Percentiles rank a stretch among this genome's conserved stretches.
Evolutionary conservation across 2,329 filamentous ascomycete species (phyloP).

Genomic region (Colletotrichum sidae): DNA sequence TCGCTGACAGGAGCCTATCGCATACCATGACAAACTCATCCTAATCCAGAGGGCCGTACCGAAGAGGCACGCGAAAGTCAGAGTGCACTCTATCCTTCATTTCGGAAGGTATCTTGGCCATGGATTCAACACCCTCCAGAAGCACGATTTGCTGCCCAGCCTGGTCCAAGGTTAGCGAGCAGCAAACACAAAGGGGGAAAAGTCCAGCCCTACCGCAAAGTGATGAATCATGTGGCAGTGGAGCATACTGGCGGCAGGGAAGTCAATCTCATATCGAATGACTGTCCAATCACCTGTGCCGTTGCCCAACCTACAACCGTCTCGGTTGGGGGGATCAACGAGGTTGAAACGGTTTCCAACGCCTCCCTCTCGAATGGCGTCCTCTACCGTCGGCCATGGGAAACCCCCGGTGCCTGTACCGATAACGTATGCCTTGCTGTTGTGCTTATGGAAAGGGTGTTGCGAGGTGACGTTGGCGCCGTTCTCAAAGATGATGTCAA

Average conservation of each 20-base stretch:
- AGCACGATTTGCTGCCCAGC: slow-evolving; percentile 28
- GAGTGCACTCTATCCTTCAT: slow-evolving; percentile 33
- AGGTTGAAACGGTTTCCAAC: slow-evolving; percentile 27
- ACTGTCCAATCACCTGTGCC: slow-evolving; percentile 32
- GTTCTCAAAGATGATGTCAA: slow-evolving; percentile 33
- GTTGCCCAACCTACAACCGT: slow-evolving; percentile 27
- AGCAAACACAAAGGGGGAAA: neutral
- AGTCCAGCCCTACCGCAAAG: slow-evolving; percentile 20
- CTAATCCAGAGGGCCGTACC: slow-evolving; percentile 27
- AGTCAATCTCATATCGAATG: slow-evolving; percentile 32
- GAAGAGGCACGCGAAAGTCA: slow-evolving; percentile 16
- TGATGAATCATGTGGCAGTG: slow-evolving; percentile 35
- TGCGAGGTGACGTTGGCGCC: slow-evolving; percentile 32
- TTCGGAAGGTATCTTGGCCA: slow-evolving; percentile 24
- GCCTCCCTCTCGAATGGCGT: slow-evolving; percentile 22
- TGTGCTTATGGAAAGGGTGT: slow-evolving; percentile 32
- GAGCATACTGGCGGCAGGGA: slow-evolving; percentile 33
- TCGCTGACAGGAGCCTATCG: neutral
- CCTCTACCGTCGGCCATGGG: slow-evolving; percentile 28
- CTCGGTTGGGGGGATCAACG: slow-evolving; percentile 21
- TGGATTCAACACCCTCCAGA: slow-evolving; percentile 24
- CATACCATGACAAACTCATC: no score
- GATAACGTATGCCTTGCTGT: slow-evolving; percentile 32
- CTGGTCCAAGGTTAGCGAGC: slow-evolving; percentile 2
- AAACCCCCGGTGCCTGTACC: slow-evolving; percentile 27